Base-by-base conservation (phyloP, 1,284 basidiomycete genomes). In the Agroathelia rolfsii region DNA sequence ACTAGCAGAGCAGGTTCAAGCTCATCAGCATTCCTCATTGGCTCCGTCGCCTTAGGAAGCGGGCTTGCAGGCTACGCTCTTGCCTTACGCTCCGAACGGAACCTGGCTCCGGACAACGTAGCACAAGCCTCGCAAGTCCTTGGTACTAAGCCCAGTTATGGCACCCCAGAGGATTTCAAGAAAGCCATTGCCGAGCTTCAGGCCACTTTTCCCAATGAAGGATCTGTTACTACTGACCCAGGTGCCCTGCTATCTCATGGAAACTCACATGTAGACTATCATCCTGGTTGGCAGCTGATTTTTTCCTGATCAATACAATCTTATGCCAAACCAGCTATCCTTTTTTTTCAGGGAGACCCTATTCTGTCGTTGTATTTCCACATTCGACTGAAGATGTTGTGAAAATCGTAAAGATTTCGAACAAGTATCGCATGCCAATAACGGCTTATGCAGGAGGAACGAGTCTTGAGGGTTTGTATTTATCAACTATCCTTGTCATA, bases 401-500 rank as follows among this genome's bases (percentile, higher is more conserved):
- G 12, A 61, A 63, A 38, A 67, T 81, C 24, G 73, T 82, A 40
- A 72, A 75, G 36, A 66, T 79, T 34, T 76, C 83, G 1, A 64
- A 61, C 16, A 69, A 72, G 46, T 73, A 75, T 50, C 56, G 59
- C n/a, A 76, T 85, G 53, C 82, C 84, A 1, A 50, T 87, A n/a
- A 67, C 68, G 1, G 69, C 81, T 0, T 83, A 73, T 46, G 70
- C 72, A 3, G 83, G 76, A 4, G 83, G 76, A 3, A 87, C 82
- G 1, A 69, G 62, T 47, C 50, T 81, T 16, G 76, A 81, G 47
- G 79, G 79, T n/a, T n/a, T n/a, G n/a, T n/a, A n/a, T n/a, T n/a
- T 25, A 8, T 19, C 20, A 7, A 25, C 27, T 19, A 22, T 32
- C 28, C 30, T 35, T 34, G 22, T 5, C 41, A 38, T 38, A 46